Evolutionary conservation across 2,329 filamentous ascomycete genomes (phyloP).

Genomic region (Lasiodiplodia gonubiensis): DNA sequence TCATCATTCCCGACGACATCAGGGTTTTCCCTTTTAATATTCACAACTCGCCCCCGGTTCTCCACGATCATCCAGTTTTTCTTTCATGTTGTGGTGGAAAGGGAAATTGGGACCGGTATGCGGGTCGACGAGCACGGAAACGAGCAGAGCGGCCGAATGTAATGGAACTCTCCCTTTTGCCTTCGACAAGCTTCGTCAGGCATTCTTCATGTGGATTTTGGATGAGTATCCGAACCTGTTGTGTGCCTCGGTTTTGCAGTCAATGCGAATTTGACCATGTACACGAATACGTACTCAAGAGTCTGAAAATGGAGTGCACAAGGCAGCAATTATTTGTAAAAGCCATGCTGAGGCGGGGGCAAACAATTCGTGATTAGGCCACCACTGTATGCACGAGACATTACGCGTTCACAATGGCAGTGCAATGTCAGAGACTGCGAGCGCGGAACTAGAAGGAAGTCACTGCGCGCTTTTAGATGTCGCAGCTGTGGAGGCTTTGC

Average conservation of each 20-base stretch:
- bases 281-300: background rate
- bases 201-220: too few relatives aligned
- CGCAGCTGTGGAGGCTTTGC: slow-evolving; percentile 20
- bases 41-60: background rate
- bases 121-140: background rate
- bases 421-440: background rate
- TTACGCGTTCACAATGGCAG: slow-evolving; percentile 18
- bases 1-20: background rate
- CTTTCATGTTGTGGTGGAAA: background rate
- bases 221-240: too few relatives aligned
- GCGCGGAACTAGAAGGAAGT: background rate
- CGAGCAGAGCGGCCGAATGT: background rate
- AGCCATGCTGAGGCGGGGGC: background rate
- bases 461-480: background rate
- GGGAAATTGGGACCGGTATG: background rate
- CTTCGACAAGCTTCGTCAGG: background rate
- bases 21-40: background rate
- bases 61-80: background rate
- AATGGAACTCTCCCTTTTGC: background rate
- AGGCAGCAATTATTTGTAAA: background rate
- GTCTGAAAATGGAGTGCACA: background rate
- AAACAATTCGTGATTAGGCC: background rate
- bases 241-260: too few relatives aligned
- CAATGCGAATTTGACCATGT: background rate
- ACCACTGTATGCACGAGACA: background rate